Percentiles rank a stretch among this genome's conserved stretches.
phyloP scores from a whole-genome alignment of 495 filamentous ascomycete genomes.

The Podospora tetraspora region DNA sequence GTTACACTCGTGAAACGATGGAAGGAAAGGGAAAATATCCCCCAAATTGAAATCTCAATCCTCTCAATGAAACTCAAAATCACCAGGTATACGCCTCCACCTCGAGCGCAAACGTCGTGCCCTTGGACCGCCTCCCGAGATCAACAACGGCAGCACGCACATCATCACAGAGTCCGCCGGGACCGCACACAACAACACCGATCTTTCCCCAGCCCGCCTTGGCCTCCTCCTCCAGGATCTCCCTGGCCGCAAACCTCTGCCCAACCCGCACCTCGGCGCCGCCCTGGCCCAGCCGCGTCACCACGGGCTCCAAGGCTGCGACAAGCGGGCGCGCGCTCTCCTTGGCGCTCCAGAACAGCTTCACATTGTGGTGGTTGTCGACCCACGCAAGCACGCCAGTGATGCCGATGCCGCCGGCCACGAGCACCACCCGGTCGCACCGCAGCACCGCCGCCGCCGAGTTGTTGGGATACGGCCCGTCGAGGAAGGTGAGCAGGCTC shows the following conservation, averaged over 20 bases:
- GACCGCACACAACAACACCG: slow-evolving; percentile 2
- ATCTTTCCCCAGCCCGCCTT: slow-evolving; percentile 1
- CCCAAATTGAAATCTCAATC: too few relatives aligned
- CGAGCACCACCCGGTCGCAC: slow-evolving; percentile 35
- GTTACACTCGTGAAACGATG: too few relatives aligned
- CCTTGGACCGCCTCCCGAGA: background rate
- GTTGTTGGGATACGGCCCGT: slow-evolving; percentile 29
- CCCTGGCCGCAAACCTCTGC: background rate
- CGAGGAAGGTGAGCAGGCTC: slow-evolving; percentile 27
- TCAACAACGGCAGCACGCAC: background rate
- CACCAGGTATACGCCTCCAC: slow-evolving; percentile 1
- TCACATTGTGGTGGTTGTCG: slow-evolving; percentile 31
- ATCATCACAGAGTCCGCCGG: slow-evolving; percentile 1
- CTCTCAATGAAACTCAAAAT: too few relatives aligned
- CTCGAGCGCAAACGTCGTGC: slow-evolving; percentile 1
- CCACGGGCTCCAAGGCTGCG: slow-evolving; percentile 2
- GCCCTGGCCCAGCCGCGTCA: background rate
- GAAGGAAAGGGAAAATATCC: too few relatives aligned
- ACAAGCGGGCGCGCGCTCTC: slow-evolving; percentile 18
- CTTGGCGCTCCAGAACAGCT: slow-evolving; percentile 35
- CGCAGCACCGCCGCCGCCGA: slow-evolving; percentile 9
- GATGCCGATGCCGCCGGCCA: slow-evolving; percentile 43
- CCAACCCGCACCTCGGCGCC: background rate
- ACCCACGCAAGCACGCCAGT: slow-evolving; percentile 32
- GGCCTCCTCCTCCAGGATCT: background rate